Conservation (phyloP, 73 alveolate genomes). For the Durusdinium trenchii region DNA sequence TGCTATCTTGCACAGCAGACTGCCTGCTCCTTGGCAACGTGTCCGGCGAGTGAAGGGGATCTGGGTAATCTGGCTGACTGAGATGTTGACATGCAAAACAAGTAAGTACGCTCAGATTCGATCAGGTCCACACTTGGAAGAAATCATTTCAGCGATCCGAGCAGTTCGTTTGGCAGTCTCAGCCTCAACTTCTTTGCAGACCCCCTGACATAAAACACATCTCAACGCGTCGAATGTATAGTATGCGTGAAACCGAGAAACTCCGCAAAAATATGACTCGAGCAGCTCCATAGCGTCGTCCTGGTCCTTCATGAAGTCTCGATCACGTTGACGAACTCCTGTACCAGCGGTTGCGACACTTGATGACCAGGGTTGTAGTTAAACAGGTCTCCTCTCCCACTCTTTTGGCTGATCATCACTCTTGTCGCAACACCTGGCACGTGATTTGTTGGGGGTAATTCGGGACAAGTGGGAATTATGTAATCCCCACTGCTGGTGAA, state of each 20-base stretch:
- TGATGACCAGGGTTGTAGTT: neutral
- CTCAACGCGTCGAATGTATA: neutral
- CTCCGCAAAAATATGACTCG: constrained; percentile 1
- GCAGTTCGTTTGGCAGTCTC: constrained; percentile 22
- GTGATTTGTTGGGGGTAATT: no score
- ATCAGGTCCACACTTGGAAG: neutral
- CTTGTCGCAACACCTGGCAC: neutral
- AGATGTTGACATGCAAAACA: no score
- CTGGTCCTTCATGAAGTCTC: neutral
- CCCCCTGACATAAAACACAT: neutral
- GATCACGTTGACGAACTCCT: neutral
- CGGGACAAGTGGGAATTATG: no score
- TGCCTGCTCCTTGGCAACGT: neutral
- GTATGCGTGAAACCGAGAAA: neutral
- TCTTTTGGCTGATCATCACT: neutral
- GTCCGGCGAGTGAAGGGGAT: neutral
- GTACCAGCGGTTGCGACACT: neutral
- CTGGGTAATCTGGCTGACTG: neutral
- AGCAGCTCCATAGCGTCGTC: constrained; percentile 4
- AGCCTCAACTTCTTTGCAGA: neutral
- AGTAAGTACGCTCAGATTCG: neutral
- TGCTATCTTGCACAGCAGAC: neutral
- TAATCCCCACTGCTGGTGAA: no score
- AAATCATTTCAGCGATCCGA: neutral
- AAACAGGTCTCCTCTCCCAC: neutral